Evolutionary conservation across 345 rosid species (phyloP).

Genomic region (Bruguiera sexangula): DNA sequence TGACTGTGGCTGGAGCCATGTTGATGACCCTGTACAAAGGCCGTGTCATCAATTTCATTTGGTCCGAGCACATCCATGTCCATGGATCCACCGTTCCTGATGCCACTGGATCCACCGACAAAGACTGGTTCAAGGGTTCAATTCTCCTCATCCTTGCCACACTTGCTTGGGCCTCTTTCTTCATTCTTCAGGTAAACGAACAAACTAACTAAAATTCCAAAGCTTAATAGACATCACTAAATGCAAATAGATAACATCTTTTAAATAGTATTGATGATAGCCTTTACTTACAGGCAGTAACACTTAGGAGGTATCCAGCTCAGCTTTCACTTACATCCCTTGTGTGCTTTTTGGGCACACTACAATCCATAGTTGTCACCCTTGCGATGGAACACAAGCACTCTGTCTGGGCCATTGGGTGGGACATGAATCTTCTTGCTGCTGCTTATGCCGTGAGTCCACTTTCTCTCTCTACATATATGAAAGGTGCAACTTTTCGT

Average conservation of each 20-base stretch:
- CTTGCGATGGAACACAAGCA: slow-evolving; percentile 27
- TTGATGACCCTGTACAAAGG: slow-evolving; percentile 34
- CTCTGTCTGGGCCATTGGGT: slow-evolving; percentile 25
- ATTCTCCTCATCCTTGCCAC: slow-evolving; percentile 28
- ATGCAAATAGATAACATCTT: background rate
- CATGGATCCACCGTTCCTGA: slow-evolving; percentile 6
- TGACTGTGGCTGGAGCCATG: slow-evolving; percentile 32
- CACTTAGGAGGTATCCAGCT: slow-evolving; percentile 20
- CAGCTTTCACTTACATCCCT: slow-evolving; percentile 24
- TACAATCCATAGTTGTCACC: slow-evolving; percentile 26
- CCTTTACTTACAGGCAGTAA: slow-evolving; percentile 14
- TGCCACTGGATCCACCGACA: slow-evolving; percentile 5
- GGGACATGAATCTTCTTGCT: slow-evolving; percentile 30
- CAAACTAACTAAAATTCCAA: background rate
- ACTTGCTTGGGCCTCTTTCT: slow-evolving; percentile 29
- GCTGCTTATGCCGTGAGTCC: slow-evolving; percentile 28
- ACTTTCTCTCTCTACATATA: background rate
- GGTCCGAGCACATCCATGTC: slow-evolving; percentile 3
- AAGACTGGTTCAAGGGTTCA: slow-evolving; percentile 28
- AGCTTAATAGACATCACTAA: background rate
- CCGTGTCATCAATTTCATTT: slow-evolving; percentile 9
- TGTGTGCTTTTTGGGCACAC: slow-evolving; percentile 28
- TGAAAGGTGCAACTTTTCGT: background rate
- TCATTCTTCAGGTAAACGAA: slow-evolving; percentile 23
- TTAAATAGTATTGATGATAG: background rate